A percentile compares a stretch with the other conserved stretches of the same genome.
Evolutionary conservation across 2,329 filamentous ascomycete genomes (phyloP).

Genomic region (Thielaviopsis cerberus): DNA sequence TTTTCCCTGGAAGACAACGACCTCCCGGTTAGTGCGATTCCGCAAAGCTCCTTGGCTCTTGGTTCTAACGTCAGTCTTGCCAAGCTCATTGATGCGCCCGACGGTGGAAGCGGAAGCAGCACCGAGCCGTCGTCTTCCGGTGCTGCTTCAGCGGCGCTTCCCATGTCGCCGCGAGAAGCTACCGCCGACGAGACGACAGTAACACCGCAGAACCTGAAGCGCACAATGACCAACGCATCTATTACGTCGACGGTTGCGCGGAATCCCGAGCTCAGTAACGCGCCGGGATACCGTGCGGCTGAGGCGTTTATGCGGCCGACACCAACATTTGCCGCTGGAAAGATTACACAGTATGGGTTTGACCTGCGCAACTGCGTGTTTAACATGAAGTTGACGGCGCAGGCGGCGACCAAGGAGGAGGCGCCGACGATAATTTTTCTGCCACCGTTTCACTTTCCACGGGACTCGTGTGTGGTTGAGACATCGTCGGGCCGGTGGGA

Average conservation of each 20-base stretch:
- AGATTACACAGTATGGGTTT: slow-evolving; percentile 55
- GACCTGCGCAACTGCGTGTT: slow-evolving; percentile 67
- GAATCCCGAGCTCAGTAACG: slow-evolving; percentile 38
- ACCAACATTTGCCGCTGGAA: slow-evolving; percentile 56
- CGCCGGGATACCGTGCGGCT: slow-evolving; percentile 66
- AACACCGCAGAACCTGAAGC: slow-evolving; percentile 57
- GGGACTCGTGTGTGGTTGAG: slow-evolving; percentile 49
- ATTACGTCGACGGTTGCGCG: slow-evolving; percentile 37
- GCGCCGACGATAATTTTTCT: slow-evolving; percentile 67
- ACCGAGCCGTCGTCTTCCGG: slow-evolving; percentile 14
- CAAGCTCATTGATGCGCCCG: not conserved
- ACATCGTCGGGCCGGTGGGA: slow-evolving; percentile 81
- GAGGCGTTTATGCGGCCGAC: slow-evolving; percentile 84
- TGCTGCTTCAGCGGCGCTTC: not conserved
- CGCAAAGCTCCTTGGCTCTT: slow-evolving; percentile 13
- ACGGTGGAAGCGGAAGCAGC: not conserved
- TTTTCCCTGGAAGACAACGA: slow-evolving; percentile 64
- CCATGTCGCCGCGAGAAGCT: not conserved
- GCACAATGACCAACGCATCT: slow-evolving; percentile 47
- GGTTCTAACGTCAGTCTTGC: slow-evolving; percentile 8
- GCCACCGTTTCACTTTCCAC: slow-evolving; percentile 82
- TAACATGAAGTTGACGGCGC: slow-evolving; percentile 46
- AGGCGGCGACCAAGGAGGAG: slow-evolving; percentile 28
- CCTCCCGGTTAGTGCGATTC: slow-evolving; percentile 33
- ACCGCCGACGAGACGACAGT: slow-evolving; percentile 36